phyloP scores from a whole-genome alignment of 768 basidiomycete genomes.

The Tricholoma sp. region DNA sequence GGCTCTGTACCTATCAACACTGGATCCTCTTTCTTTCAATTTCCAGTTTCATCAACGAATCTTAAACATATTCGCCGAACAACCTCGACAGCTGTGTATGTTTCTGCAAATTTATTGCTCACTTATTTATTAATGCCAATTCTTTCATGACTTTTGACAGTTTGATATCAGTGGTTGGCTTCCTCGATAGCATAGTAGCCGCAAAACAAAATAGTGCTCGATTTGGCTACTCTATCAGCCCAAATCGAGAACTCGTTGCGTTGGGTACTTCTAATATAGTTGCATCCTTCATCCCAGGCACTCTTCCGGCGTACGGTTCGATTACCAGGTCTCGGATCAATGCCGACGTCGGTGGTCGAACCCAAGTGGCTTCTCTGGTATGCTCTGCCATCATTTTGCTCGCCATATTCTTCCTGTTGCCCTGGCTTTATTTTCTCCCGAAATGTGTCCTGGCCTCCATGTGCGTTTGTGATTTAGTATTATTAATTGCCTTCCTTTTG shows the following conservation, averaged over 20 bases:
- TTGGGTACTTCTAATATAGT: constrained; percentile 80
- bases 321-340: constrained; percentile 94
- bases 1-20: constrained; percentile 68
- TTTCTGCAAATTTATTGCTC: constrained; percentile 8
- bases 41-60: constrained; percentile 61
- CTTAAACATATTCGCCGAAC: constrained; percentile 68
- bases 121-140: neutral
- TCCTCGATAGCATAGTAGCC: constrained; percentile 91
- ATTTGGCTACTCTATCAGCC: constrained; percentile 84
- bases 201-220: constrained; percentile 88
- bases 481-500: neutral
- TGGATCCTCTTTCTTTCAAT: constrained; percentile 58
- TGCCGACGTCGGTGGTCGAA: constrained; percentile 81
- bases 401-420: constrained; percentile 86
- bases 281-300: constrained; percentile 80
- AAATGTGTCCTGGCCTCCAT: constrained; percentile 87
- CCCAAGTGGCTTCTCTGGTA: constrained; percentile 84
- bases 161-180: constrained; percentile 79
- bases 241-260: constrained; percentile 94
- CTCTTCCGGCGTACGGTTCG: constrained; percentile 88
- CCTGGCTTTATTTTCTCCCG: constrained; percentile 80
- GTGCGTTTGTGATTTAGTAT: constrained; percentile 38
- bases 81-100: constrained; percentile 78
- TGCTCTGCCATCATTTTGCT: constrained; percentile 71
- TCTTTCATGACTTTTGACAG: constrained; percentile 28